These are phyloP conservation scores for Agrocybe chaxingu DNA, from an alignment of 768 basidiomycete genomes.

Conservation along the genomic window DNA sequence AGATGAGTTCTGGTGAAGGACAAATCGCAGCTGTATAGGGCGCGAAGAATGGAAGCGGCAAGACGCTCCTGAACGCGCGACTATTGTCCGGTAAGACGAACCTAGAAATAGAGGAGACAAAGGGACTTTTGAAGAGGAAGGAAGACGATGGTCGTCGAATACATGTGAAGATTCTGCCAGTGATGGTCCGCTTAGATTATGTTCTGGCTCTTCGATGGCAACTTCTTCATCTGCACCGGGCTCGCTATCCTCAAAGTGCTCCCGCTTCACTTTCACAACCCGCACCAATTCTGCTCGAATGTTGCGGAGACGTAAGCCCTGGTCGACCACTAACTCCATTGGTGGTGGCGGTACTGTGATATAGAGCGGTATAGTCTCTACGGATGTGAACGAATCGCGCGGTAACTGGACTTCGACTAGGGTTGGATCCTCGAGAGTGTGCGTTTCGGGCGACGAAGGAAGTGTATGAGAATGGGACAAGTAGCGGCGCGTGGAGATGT, in stretches of 20 bases:
- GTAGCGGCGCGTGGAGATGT: conserved; percentile 74
- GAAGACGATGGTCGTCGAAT: conserved; percentile 25
- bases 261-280: conserved; percentile 51
- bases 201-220: conserved; percentile 25
- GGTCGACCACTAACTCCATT: conserved; percentile 61
- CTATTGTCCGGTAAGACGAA: conserved; percentile 46
- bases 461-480: conserved; percentile 59
- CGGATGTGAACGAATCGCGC: conserved; percentile 64
- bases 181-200: conserved; percentile 23
- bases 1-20: conserved; percentile 65
- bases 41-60: conserved; percentile 83
- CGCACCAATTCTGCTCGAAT: conserved; percentile 78
- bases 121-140: conserved; percentile 38
- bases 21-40: conserved; percentile 73
- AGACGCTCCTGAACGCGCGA: conserved; percentile 87
- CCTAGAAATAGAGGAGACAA: conserved; percentile 35
- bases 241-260: conserved; percentile 37
- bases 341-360: conserved; percentile 76
- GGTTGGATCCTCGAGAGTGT: conserved; percentile 59
- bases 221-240: conserved; percentile 27
- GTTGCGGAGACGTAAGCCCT: conserved; percentile 74
- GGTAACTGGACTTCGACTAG: conserved; percentile 69
- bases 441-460: conserved; percentile 57
- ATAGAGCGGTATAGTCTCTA: conserved; percentile 77
- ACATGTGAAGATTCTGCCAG: conserved; percentile 10